Conservation (phyloP, 1,284 basidiomycete genomes). For the Malassezia globosa region DNA sequence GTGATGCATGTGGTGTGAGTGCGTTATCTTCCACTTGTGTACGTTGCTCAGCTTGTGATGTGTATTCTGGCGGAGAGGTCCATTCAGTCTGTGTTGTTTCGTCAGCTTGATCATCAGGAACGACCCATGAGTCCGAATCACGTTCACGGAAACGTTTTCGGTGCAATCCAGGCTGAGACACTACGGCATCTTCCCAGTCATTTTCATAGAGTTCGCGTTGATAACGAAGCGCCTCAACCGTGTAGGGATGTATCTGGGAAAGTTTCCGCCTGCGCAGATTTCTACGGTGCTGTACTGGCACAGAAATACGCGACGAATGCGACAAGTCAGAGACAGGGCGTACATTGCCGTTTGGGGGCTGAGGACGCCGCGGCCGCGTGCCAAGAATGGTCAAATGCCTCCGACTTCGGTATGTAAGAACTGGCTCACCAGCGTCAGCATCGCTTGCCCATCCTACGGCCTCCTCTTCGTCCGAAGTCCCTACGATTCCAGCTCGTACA, state of each 20-base stretch:
- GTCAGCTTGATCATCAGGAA: not conserved
- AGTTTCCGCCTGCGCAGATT: constrained; percentile 43
- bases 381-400: not conserved
- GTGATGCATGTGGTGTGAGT: too few relatives aligned
- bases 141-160: constrained; percentile 14
- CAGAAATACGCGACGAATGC: not conserved
- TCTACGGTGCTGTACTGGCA: constrained; percentile 23
- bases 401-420: not conserved
- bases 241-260: constrained; percentile 48
- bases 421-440: not conserved
- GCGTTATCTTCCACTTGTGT: too few relatives aligned
- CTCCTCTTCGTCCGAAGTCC: constrained; percentile 16
- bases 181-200: constrained; percentile 49
- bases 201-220: constrained; percentile 42
- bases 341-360: not conserved
- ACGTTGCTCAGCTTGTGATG: not conserved
- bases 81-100: not conserved
- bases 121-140: constrained; percentile 3
- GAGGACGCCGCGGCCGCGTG: not conserved
- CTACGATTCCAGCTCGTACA: constrained; percentile 1
- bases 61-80: not conserved
- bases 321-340: not conserved
- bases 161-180: constrained; percentile 35
- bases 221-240: constrained; percentile 45
- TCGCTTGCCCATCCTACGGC: constrained; percentile 10